Evolutionary conservation across 2,329 filamentous ascomycete genomes (phyloP).

Genomic region (Pseudocercospora crystallina): DNA sequence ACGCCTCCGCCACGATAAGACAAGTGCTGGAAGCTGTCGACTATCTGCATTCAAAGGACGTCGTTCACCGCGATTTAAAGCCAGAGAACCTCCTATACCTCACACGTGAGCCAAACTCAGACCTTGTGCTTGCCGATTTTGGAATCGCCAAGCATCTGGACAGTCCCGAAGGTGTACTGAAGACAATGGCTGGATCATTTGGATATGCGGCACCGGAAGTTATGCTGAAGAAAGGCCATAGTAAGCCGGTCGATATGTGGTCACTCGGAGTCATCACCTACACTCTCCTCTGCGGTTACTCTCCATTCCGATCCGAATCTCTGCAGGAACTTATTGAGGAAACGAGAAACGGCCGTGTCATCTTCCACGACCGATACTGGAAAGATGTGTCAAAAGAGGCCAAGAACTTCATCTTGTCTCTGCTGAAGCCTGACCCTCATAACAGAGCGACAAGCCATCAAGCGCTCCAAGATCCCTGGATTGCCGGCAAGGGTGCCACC

Average conservation of each 20-base stretch:
- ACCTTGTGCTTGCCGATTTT: constrained; percentile 92
- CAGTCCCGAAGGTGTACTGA: constrained; percentile 84
- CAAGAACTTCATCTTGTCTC: constrained; percentile 84
- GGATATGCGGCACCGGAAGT: constrained; percentile 97
- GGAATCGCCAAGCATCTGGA: constrained; percentile 98
- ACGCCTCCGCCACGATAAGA: constrained; percentile 91
- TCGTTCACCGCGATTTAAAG: constrained; percentile 97
- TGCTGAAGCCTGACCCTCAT: constrained; percentile 76
- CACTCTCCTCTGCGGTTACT: constrained; percentile 96
- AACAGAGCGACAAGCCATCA: constrained; percentile 68
- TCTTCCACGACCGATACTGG: constrained; percentile 99
- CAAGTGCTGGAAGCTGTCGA: constrained; percentile 91
- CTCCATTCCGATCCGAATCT: constrained; percentile 94
- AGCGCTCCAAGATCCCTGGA: constrained; percentile 57
- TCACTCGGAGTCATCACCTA: constrained; percentile 98
- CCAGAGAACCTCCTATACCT: constrained; percentile 96
- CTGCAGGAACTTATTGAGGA: constrained; percentile 91
- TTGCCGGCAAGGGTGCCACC: constrained; percentile 85
- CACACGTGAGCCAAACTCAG: constrained; percentile 72
- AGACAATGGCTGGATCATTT: constrained; percentile 97
- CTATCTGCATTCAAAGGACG: constrained; percentile 90
- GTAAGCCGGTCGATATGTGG: constrained; percentile 99
- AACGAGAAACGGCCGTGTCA: constrained; percentile 76
- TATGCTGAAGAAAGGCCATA: constrained; percentile 96
- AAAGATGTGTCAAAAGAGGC: constrained; percentile 93